A percentile compares a stretch with the other conserved stretches of the same genome.
phyloP scores from a whole-genome alignment of 768 basidiomycete species.

The Leccinum imitatum region DNA sequence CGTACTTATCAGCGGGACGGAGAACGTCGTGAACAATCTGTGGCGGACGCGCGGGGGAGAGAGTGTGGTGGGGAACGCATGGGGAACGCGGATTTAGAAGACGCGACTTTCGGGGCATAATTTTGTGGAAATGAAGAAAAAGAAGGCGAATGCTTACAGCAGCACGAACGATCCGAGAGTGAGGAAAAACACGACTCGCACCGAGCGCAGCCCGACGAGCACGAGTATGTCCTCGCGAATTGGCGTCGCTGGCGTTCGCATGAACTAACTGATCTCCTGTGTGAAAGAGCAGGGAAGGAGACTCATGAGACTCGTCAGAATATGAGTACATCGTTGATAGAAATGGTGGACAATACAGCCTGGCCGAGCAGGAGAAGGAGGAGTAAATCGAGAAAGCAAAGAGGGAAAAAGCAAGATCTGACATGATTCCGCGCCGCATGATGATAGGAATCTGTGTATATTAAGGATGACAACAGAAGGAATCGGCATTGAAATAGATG shows the following conservation, averaged over 20 bases:
- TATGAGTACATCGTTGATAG: constrained; percentile 16
- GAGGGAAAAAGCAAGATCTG: constrained; percentile 11
- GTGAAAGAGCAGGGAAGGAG: neutral
- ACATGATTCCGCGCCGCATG: constrained; percentile 2
- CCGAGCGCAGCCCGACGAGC: neutral
- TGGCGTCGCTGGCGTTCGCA: neutral
- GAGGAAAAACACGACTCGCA: constrained; percentile 4
- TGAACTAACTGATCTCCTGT: neutral
- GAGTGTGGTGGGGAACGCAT: neutral
- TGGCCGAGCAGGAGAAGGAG: constrained; percentile 23
- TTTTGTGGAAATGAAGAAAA: neutral
- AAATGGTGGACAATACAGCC: constrained; percentile 16
- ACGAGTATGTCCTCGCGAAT: neutral
- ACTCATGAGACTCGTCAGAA: neutral
- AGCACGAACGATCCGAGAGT: neutral
- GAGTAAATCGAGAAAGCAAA: constrained; percentile 2
- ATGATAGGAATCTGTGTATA: constrained; percentile 7
- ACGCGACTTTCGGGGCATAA: neutral
- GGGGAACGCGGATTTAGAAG: neutral
- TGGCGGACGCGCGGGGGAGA: neutral
- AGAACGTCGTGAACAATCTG: constrained; percentile 1
- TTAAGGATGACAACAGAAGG: constrained; percentile 3
- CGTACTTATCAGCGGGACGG: neutral
- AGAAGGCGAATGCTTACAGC: neutral
- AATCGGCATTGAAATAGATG: constrained; percentile 6